Evolutionary conservation across 768 basidiomycete species (phyloP), one percentile per base, ranked within the genome.

Genomic region (Phaeotremella fagi): DNA sequence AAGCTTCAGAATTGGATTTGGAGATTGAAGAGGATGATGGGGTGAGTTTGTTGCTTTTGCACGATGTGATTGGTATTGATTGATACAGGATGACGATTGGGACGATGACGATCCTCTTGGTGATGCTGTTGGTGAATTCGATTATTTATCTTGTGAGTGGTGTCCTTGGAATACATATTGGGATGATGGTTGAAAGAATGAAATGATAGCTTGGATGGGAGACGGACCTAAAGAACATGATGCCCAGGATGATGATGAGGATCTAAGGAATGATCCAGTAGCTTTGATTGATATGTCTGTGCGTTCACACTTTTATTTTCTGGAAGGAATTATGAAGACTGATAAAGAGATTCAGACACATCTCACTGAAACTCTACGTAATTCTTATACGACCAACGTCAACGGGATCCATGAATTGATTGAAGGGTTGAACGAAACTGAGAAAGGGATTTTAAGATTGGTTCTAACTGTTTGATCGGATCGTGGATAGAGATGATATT

Each of bases 241-340:
- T 15, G 82, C 82, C 38, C 82, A 79, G 37, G 86, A 85, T 11
- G 78, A 81, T 59, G 92, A 97, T 68, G 89, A 91, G 57, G 92
- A 97, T 70, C 79, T 97, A 44, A 82, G 82, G 76, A 83, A 81
- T 49, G 94, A 98, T 73, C 85, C 88, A 3, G 79, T 95, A 50
- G 88, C 85, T 22, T 83, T 85, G 53, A 85, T 98, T 68, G 89
- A 98, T 63, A 83, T 97, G 77, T 76, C 75, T 60, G 84, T 83
- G 54, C 58, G 78, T 76, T n/a, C n/a, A n/a, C n/a, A n/a, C n/a
- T n/a, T n/a, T n/a, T n/a, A n/a, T n/a, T n/a, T n/a, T n/a, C n/a
- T n/a, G n/a, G n/a, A n/a, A n/a, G n/a, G n/a, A n/a, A 18, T 14
- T 15, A 22, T 15, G 2, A 12, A 43, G 16, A 24, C 20, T 45